These are phyloP conservation scores for Quercus variabilis DNA, from an alignment of 306 rosid species.

Conservation along the genomic window DNA sequence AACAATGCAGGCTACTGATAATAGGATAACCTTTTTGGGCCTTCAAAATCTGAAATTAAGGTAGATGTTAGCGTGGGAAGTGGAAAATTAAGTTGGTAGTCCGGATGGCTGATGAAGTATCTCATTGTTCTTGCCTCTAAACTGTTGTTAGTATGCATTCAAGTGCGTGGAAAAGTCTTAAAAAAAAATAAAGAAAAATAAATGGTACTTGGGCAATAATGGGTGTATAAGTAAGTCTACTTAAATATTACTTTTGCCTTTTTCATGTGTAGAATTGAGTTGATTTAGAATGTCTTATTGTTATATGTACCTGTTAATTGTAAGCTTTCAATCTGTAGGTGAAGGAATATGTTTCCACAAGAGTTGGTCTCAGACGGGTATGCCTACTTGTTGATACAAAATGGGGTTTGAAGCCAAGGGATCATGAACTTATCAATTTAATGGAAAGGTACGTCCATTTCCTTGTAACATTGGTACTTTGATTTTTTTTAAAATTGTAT, in stretches of 20 bases:
- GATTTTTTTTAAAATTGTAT: not conserved
- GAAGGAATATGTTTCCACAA: constrained; percentile 84
- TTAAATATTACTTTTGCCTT: not conserved
- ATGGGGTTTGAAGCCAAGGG: constrained; percentile 99
- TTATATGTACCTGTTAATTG: not conserved
- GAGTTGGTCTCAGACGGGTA: constrained; percentile 79
- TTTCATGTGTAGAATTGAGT: not conserved
- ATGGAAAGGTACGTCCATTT: constrained; percentile 75
- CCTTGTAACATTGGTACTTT: not conserved
- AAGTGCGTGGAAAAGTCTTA: not conserved
- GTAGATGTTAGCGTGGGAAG: not conserved
- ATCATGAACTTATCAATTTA: constrained; percentile 70
- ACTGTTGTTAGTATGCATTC: not conserved
- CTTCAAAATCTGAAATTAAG: not conserved
- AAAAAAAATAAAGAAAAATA: not conserved
- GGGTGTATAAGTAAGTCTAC: not conserved
- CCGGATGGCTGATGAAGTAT: not conserved
- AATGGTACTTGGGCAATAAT: not conserved
- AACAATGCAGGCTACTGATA: not conserved
- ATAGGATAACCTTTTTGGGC: not conserved
- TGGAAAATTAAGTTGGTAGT: not conserved
- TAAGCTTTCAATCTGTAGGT: constrained; percentile 48
- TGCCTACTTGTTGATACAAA: constrained; percentile 89
- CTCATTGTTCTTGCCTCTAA: not conserved
- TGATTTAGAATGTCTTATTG: not conserved